Evolutionary conservation across 2,329 filamentous ascomycete species (phyloP).

Genomic region (Colletotrichum godetiae): DNA sequence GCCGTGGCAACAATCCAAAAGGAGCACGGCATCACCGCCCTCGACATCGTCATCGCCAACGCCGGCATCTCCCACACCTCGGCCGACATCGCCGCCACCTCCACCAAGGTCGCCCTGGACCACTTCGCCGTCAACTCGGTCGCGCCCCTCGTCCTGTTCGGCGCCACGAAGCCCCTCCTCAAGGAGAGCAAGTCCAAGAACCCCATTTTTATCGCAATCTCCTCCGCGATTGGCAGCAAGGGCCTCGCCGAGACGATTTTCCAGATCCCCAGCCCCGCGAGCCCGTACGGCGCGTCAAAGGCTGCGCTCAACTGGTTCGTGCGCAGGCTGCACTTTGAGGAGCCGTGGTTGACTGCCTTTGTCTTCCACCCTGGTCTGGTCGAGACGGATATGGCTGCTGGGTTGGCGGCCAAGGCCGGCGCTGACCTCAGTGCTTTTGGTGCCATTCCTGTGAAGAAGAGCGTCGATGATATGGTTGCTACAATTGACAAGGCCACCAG

Average conservation of each 20-base stretch:
- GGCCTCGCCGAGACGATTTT: not conserved
- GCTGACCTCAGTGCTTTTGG: conserved; percentile 19
- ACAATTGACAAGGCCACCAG: conserved; percentile 12
- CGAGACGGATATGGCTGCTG: conserved; percentile 24
- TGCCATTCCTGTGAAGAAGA: conserved; percentile 36
- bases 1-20: conserved; percentile 45
- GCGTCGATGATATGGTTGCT: conserved; percentile 14
- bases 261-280: not conserved
- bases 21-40: conserved; percentile 47
- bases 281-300: conserved; percentile 38
- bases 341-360: conserved; percentile 40
- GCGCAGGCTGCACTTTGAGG: conserved; percentile 38
- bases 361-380: conserved; percentile 36
- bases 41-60: conserved; percentile 67
- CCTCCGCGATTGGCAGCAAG: conserved; percentile 40
- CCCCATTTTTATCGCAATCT: conserved; percentile 43
- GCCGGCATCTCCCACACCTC: conserved; percentile 50
- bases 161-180: conserved; percentile 44
- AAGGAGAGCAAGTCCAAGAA: conserved; percentile 13
- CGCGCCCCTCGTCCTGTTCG: conserved; percentile 30
- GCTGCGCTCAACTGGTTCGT: conserved; percentile 37
- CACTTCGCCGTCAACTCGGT: conserved; percentile 53
- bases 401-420: not conserved
- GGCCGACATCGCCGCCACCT: conserved; percentile 39
- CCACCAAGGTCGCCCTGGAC: conserved; percentile 41